These are phyloP conservation scores for Aureobasidium sp. DNA, from an alignment of 2,329 filamentous ascomycete genomes.

Conservation along the genomic window DNA sequence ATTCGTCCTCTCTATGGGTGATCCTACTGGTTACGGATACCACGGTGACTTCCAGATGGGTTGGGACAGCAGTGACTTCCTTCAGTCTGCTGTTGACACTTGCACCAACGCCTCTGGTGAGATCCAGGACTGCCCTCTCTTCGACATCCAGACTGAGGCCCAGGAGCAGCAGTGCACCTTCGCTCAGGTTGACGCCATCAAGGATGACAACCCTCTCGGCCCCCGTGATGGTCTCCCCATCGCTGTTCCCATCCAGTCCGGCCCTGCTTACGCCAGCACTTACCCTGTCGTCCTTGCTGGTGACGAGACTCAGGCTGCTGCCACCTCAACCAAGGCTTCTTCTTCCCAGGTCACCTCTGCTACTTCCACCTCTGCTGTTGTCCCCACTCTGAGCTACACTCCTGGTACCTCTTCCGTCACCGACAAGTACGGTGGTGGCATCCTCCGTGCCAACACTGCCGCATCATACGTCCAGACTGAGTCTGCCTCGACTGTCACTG, in stretches of 20 bases:
- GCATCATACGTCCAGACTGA: conserved; percentile 11
- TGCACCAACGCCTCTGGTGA: conserved; percentile 67
- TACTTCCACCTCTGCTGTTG: conserved; percentile 19
- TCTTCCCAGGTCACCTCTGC: conserved; percentile 9
- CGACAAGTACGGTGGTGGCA: conserved; percentile 30
- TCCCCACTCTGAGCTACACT: conserved; percentile 31
- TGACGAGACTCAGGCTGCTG: conserved; percentile 22
- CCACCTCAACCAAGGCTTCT: conserved; percentile 17
- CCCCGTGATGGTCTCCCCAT: conserved; percentile 60
- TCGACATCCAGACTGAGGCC: conserved; percentile 57
- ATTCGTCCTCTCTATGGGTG: conserved; percentile 73
- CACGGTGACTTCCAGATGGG: conserved; percentile 75
- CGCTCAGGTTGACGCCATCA: conserved; percentile 48
- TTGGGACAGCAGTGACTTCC: conserved; percentile 59
- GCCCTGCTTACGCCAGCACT: conserved; percentile 35
- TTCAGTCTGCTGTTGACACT: conserved; percentile 63
- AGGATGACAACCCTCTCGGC: conserved; percentile 53
- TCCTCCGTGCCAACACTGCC: conserved; percentile 26
- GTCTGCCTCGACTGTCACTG: conserved; percentile 19
- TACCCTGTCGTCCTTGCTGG: conserved; percentile 27
- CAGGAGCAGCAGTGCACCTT: conserved; percentile 56
- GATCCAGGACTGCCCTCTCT: conserved; percentile 68
- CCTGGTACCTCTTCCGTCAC: conserved; percentile 27
- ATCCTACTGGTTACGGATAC: conserved; percentile 67
- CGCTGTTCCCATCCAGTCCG: conserved; percentile 44